phyloP scores from a whole-genome alignment of 192 early-diverging fungal species.

The Pilobolus umbonatus region DNA sequence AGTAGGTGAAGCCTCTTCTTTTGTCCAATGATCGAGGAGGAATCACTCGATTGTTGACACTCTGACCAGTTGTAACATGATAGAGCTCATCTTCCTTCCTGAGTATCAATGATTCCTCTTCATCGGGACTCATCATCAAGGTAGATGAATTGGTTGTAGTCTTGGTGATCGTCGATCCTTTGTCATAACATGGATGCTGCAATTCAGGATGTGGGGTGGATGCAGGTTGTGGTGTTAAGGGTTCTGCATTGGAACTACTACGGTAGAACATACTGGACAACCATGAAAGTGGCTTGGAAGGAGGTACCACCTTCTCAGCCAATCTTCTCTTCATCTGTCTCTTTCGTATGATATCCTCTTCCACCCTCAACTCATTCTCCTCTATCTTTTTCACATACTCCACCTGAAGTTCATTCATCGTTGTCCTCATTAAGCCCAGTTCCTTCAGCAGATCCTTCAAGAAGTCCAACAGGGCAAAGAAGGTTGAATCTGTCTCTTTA shows the following conservation, averaged over 20 bases:
- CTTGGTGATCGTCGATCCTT: not conserved
- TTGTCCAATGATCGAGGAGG: not conserved
- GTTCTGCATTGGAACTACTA: not conserved
- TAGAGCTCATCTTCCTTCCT: not conserved
- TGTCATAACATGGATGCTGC: not conserved
- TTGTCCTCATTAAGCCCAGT: conserved; percentile 47
- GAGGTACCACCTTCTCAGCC: not conserved
- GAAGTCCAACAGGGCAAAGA: conserved; percentile 40
- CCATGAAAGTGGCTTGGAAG: conserved; percentile 6
- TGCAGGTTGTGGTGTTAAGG: not conserved
- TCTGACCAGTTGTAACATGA: not conserved
- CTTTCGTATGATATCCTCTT: conserved; percentile 42
- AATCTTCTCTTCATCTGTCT: not conserved
- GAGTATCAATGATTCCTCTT: not conserved
- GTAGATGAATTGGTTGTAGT: not conserved
- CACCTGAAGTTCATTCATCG: conserved; percentile 55
- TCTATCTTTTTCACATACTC: conserved; percentile 56
- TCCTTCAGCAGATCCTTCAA: conserved; percentile 46
- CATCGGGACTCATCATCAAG: not conserved
- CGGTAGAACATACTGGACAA: conserved; percentile 11
- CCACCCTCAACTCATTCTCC: conserved; percentile 42
- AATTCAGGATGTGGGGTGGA: not conserved
- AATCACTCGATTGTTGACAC: too few relatives aligned
- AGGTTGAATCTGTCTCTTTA: conserved; percentile 8
- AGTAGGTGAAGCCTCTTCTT: not conserved